These are phyloP conservation scores for Colletotrichum incanum DNA, from an alignment of 2,329 filamentous ascomycete species.

Conservation along the genomic window DNA sequence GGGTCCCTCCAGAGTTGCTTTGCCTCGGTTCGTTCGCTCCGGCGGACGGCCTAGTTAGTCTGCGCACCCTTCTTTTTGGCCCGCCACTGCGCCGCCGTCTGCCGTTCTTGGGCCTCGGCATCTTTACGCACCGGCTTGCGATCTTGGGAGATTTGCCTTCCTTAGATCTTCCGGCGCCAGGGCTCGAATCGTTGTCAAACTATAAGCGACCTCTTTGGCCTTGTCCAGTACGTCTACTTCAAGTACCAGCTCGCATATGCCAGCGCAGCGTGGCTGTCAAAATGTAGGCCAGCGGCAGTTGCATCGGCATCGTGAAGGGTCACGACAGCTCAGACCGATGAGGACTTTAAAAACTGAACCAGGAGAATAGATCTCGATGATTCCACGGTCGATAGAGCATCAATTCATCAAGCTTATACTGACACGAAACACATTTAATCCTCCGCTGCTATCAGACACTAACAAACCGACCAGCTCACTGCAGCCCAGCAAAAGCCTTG, in stretches of 20 bases:
- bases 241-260: background rate
- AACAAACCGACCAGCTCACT: slow-evolving; percentile 46
- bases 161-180: background rate
- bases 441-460: background rate
- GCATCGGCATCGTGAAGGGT: background rate
- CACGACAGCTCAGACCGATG: background rate
- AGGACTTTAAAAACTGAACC: background rate
- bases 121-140: slow-evolving; percentile 8
- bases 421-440: background rate
- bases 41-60: slow-evolving; percentile 1
- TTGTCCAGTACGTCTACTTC: background rate
- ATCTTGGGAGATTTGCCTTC: slow-evolving; percentile 1
- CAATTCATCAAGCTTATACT: background rate
- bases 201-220: background rate
- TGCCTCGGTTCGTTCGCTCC: slow-evolving; percentile 32
- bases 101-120: slow-evolving; percentile 21
- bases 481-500: slow-evolving; percentile 54
- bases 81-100: slow-evolving; percentile 10
- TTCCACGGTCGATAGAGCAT: background rate
- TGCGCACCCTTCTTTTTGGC: background rate
- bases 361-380: background rate
- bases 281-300: background rate
- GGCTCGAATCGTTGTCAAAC: background rate
- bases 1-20: slow-evolving; percentile 7
- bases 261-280: background rate